Percentiles rank a stretch among this genome's conserved stretches.
These are phyloP conservation scores for Xylaria acuta DNA, from an alignment of 495 filamentous ascomycete genomes.

Conservation along the genomic window DNA sequence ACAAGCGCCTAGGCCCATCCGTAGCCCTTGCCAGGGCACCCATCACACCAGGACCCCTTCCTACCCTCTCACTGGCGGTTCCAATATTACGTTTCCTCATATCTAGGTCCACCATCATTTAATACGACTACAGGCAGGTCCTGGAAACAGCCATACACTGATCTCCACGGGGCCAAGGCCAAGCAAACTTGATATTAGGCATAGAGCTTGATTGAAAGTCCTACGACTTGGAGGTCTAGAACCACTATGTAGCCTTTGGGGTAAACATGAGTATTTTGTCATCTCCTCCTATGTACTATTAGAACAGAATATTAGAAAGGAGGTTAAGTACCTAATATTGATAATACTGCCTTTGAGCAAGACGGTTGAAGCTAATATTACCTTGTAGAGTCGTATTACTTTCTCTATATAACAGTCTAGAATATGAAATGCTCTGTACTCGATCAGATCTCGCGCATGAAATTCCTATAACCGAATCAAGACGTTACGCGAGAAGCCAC, in stretches of 20 bases:
- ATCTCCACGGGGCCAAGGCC: not conserved
- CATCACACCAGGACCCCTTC: not conserved
- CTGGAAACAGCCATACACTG: not conserved
- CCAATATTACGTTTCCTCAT: conserved; percentile 3
- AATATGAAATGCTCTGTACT: not conserved
- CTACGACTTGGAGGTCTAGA: not conserved
- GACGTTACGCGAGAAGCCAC: not conserved
- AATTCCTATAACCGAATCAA: not conserved
- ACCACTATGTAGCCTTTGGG: not conserved
- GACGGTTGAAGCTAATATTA: not conserved
- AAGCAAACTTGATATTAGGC: not conserved
- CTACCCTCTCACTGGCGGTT: not conserved
- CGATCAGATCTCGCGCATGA: not conserved
- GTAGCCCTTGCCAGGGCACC: not conserved
- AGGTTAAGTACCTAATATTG: too few relatives aligned
- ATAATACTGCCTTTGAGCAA: not conserved
- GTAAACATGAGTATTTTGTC: not conserved
- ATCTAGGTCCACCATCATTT: not conserved
- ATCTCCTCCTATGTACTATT: not conserved
- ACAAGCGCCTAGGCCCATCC: not conserved
- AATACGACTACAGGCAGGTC: not conserved
- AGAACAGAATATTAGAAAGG: not conserved
- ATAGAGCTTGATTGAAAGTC: not conserved
- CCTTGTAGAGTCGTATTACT: not conserved
- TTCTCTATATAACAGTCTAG: not conserved